Evolutionary conservation across 1,284 basidiomycete species (phyloP).

Genomic region (Schizophyllum amplum): DNA sequence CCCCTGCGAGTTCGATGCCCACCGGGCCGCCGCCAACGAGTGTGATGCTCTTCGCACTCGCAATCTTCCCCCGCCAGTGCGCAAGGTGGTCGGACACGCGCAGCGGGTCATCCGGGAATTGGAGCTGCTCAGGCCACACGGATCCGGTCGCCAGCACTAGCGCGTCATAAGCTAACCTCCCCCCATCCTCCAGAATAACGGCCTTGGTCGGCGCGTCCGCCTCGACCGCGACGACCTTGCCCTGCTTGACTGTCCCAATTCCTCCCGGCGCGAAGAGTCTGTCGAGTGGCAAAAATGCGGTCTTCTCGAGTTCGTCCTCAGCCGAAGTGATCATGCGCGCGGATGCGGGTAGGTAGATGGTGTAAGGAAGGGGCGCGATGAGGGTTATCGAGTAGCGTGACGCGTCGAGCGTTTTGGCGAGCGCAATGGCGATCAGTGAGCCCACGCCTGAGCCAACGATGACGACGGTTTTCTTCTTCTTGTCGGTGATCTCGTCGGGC

Average conservation of each 20-base stretch:
- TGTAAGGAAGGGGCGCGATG: slow-evolving; percentile 30
- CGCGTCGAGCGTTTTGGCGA: slow-evolving; percentile 25
- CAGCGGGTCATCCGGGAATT: slow-evolving; percentile 31
- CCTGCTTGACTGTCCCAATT: slow-evolving; percentile 39
- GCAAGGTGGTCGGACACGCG: slow-evolving; percentile 32
- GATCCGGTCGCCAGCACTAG: slow-evolving; percentile 52
- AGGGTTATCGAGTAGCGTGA: slow-evolving; percentile 30
- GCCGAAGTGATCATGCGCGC: slow-evolving; percentile 19
- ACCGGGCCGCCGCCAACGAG: slow-evolving; percentile 59
- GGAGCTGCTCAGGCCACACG: slow-evolving; percentile 38
- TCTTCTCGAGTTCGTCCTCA: slow-evolving; percentile 27
- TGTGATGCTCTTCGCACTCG: slow-evolving; percentile 42
- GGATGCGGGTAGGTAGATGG: slow-evolving; percentile 26
- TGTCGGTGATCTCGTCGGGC: slow-evolving; percentile 4
- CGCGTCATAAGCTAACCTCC: slow-evolving; percentile 38
- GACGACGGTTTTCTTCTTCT: slow-evolving; percentile 17
- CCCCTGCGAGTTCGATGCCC: slow-evolving; percentile 50
- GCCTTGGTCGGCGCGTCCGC: slow-evolving; percentile 32
- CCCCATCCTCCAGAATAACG: slow-evolving; percentile 35
- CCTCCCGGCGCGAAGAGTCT: slow-evolving; percentile 29
- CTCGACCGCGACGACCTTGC: slow-evolving; percentile 37
- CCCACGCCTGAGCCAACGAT: slow-evolving; percentile 38
- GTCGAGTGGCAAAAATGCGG: slow-evolving; percentile 37
- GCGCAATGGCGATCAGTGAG: slow-evolving; percentile 23
- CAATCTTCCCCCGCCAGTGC: slow-evolving; percentile 33